phyloP scores from a whole-genome alignment of 1,284 basidiomycete genomes.

The Cronartium quercuum region DNA sequence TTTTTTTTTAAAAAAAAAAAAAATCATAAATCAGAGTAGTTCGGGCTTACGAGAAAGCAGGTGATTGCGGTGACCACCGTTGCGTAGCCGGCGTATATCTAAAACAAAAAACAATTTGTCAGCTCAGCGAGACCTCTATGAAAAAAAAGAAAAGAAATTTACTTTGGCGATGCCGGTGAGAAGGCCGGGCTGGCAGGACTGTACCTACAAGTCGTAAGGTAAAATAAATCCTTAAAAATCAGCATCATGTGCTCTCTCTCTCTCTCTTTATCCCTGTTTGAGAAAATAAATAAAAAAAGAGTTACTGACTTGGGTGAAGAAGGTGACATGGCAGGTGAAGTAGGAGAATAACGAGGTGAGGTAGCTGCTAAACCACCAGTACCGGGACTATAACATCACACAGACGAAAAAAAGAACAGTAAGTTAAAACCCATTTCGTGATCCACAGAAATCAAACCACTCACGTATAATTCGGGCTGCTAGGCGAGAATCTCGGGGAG shows the following conservation, averaged over 20 bases:
- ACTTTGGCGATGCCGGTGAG: slow-evolving; percentile 40
- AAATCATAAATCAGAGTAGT: background rate
- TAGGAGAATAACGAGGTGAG: slow-evolving; percentile 66
- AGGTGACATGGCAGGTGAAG: slow-evolving; percentile 56
- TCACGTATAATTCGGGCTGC: slow-evolving; percentile 47
- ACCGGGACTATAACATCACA: slow-evolving; percentile 14
- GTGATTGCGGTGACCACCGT: slow-evolving; percentile 39
- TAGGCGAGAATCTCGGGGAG: slow-evolving; percentile 43
- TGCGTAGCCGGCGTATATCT: slow-evolving; percentile 37
- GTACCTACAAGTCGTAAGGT: slow-evolving; percentile 56
- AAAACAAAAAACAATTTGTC: background rate
- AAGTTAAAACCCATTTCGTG: too few relatives aligned
- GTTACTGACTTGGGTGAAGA: slow-evolving; percentile 45
- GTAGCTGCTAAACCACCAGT: slow-evolving; percentile 41
- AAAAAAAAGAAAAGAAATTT: background rate
- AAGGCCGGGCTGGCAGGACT: slow-evolving; percentile 39
- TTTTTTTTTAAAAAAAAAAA: background rate
- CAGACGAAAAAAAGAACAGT: background rate
- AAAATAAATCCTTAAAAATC: background rate
- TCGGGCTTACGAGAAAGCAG: slow-evolving; percentile 34
- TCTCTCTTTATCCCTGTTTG: too few relatives aligned
- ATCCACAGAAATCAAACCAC: slow-evolving; percentile 42
- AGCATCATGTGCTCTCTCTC: background rate
- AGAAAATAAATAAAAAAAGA: background rate
- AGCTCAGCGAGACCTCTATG: background rate